A percentile compares a stretch with the other conserved stretches of the same genome.
Evolutionary conservation across 352 stramenopile genomes (phyloP).

Genomic region (Pythium rhizo-oryzae): DNA sequence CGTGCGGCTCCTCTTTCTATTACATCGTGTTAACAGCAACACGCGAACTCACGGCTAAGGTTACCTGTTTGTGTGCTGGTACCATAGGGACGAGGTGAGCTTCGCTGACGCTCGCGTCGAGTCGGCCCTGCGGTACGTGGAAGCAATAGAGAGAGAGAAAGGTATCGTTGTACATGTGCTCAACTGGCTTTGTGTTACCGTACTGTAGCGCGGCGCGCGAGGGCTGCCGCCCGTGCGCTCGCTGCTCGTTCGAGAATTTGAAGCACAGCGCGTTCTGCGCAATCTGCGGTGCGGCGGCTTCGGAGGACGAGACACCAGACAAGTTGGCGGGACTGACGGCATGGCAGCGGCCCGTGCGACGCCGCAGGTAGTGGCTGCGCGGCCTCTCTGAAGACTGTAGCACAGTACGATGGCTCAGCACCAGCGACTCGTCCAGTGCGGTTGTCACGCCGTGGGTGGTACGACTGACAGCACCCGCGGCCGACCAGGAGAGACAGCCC

Average conservation of each 20-base stretch:
- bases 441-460: not conserved
- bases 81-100: not conserved
- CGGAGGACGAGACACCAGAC: not conserved
- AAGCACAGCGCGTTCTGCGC: slow-evolving; percentile 16
- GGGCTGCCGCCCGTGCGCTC: slow-evolving; percentile 3
- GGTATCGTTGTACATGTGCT: no score
- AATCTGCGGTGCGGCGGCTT: slow-evolving; percentile 10
- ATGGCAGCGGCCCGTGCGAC: slow-evolving; percentile 14
- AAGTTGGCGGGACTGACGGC: not conserved
- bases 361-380: slow-evolving; percentile 11
- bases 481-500: not conserved
- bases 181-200: not conserved
- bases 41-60: not conserved
- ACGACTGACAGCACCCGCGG: not conserved
- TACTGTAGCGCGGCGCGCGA: slow-evolving; percentile 4
- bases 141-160: no score
- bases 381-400: not conserved
- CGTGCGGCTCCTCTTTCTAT: not conserved
- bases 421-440: not conserved
- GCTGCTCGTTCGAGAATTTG: slow-evolving; percentile 17
- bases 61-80: not conserved
- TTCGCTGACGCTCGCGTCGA: slow-evolving; percentile 14
- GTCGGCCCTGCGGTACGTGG: slow-evolving; percentile 16
- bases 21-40: no score
- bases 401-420: slow-evolving; percentile 3